phyloP scores from a whole-genome alignment of 768 basidiomycete species.

The Baorangia bicolor region DNA sequence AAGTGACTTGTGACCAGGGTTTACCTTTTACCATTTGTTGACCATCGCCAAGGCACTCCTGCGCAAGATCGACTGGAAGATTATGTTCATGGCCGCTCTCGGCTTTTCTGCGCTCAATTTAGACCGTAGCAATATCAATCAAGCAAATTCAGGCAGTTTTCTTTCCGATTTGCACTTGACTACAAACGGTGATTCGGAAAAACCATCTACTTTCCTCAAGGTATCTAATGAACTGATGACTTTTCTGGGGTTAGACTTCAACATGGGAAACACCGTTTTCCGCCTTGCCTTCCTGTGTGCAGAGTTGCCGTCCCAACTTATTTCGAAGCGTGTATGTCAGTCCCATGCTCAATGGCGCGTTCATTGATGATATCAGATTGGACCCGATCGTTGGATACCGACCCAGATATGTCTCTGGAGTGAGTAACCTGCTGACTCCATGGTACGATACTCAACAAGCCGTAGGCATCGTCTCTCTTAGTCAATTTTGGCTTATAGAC shows the following conservation, averaged over 20 bases:
- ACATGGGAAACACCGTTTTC: slow-evolving; percentile 55
- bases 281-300: slow-evolving; percentile 51
- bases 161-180: slow-evolving; percentile 55
- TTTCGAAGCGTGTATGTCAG: slow-evolving; percentile 52
- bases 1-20: background rate
- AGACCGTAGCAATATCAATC: slow-evolving; percentile 52
- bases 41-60: slow-evolving; percentile 38
- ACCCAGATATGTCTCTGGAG: slow-evolving; percentile 58
- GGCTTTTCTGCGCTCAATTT: slow-evolving; percentile 58
- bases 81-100: slow-evolving; percentile 56
- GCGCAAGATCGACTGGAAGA: slow-evolving; percentile 59
- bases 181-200: slow-evolving; percentile 38
- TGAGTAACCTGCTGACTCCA: background rate
- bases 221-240: background rate
- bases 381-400: slow-evolving; percentile 66
- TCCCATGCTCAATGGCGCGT: background rate
- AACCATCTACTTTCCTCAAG: background rate
- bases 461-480: slow-evolving; percentile 42
- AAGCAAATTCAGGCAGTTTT: slow-evolving; percentile 60
- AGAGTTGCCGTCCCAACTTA: slow-evolving; percentile 61
- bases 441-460: background rate
- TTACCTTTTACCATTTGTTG: background rate
- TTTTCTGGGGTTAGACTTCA: slow-evolving; percentile 41
- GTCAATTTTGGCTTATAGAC: slow-evolving; percentile 59
- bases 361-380: slow-evolving; percentile 37